Percentiles rank a stretch among this genome's conserved stretches.
phyloP scores from a whole-genome alignment of 2,329 filamentous ascomycete species.

The Pseudogymnoascus pannorum region DNA sequence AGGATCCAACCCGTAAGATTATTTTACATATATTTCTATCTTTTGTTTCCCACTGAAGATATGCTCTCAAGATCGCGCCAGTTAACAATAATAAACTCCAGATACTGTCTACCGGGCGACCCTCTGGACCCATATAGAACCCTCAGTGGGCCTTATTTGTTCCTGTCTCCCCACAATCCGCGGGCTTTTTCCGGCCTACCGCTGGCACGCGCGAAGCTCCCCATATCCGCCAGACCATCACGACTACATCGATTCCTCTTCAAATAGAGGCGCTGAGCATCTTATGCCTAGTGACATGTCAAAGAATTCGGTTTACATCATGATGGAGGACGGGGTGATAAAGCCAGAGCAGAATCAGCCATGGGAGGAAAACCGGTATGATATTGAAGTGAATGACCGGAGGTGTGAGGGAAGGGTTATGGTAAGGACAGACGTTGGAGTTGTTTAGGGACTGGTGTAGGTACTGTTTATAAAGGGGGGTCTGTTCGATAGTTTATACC shows the following conservation, averaged over 20 bases:
- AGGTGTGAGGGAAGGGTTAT: neutral
- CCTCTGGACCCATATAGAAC: slow-evolving; percentile 7
- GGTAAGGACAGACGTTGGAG: neutral
- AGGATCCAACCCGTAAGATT: slow-evolving; percentile 20
- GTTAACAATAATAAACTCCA: neutral
- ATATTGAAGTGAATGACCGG: neutral
- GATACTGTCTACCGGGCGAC: neutral
- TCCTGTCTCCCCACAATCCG: slow-evolving; percentile 4
- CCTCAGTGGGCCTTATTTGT: slow-evolving; percentile 2
- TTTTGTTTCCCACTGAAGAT: neutral
- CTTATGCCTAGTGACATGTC: neutral
- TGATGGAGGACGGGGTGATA: neutral
- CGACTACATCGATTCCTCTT: neutral
- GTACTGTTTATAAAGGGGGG: neutral
- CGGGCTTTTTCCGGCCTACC: neutral
- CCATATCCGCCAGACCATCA: neutral
- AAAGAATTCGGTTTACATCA: neutral
- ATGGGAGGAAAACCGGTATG: neutral
- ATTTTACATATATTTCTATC: neutral
- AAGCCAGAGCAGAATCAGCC: neutral
- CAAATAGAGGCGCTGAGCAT: neutral
- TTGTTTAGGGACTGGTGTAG: neutral
- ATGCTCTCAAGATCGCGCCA: neutral
- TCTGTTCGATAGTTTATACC: neutral
- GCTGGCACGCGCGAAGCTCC: neutral